Percentiles rank a stretch among this genome's conserved stretches.
These are phyloP conservation scores for Cryptosporidium andersoni DNA, from an alignment of 169 alveolate genomes.

Conservation along the genomic window DNA sequence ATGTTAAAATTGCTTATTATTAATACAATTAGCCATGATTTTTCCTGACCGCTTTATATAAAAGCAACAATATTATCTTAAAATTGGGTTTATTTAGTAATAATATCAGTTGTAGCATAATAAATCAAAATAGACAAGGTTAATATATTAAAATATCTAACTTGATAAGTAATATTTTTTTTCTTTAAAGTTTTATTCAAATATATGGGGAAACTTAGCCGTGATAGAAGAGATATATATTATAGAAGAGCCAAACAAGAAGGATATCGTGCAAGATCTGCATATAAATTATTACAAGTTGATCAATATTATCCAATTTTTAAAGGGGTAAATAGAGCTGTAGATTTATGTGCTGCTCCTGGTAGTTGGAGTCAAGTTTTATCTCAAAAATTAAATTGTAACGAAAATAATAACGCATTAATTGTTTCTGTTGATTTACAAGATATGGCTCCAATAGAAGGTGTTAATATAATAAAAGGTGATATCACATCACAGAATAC, in stretches of 20 bases:
- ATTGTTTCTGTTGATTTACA: constrained; percentile 96
- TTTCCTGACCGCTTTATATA: no score
- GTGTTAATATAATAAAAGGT: constrained; percentile 92
- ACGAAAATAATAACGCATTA: constrained; percentile 59
- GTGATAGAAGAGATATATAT: constrained; percentile 94
- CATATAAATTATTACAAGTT: constrained; percentile 93
- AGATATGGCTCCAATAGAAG: constrained; percentile 95
- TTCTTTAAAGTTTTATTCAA: no score
- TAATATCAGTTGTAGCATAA: background rate
- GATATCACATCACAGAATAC: constrained; percentile 95
- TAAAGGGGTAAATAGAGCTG: constrained; percentile 83
- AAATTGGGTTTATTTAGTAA: no score
- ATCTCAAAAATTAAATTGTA: constrained; percentile 19
- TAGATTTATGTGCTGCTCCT: constrained; percentile 99
- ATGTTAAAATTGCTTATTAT: no score
- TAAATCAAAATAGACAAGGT: background rate
- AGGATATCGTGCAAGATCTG: constrained; percentile 96
- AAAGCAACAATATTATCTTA: no score
- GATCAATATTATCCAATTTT: constrained; percentile 90
- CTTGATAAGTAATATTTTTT: no score
- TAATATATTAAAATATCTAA: no score
- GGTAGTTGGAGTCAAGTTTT: constrained; percentile 98
- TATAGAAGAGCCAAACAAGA: constrained; percentile 97
- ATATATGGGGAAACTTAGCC: constrained; percentile 88
- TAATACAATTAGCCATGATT: no score